A percentile compares a stretch with the other conserved stretches of the same genome.
phyloP scores from a whole-genome alignment of 2,329 filamentous ascomycete genomes.

The Aspergillus candidus region DNA sequence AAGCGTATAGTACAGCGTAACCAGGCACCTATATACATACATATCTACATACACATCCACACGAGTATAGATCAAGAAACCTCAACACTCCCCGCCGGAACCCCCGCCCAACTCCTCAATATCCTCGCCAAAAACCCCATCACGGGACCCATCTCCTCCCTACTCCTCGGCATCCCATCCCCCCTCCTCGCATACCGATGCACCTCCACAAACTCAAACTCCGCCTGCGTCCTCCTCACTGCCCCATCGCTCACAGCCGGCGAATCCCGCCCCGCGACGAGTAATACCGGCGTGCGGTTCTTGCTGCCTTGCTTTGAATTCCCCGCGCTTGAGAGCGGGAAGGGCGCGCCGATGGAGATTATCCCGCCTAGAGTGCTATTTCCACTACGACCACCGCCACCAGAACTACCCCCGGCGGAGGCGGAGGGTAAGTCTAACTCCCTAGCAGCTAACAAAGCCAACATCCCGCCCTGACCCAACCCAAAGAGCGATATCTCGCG shows the following conservation, averaged over 20 bases:
- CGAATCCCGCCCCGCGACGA: slow-evolving; percentile 37
- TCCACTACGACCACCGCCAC: neutral
- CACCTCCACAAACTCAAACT: slow-evolving; percentile 62
- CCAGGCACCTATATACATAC: too few relatives aligned
- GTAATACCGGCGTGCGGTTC: slow-evolving; percentile 37
- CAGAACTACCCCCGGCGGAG: too few relatives aligned
- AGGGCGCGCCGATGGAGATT: slow-evolving; percentile 39
- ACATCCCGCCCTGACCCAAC: slow-evolving; percentile 61
- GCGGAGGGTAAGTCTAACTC: slow-evolving; percentile 28
- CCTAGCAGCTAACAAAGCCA: slow-evolving; percentile 53
- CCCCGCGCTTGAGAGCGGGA: slow-evolving; percentile 27
- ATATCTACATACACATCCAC: too few relatives aligned
- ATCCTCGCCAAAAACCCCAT: slow-evolving; percentile 64
- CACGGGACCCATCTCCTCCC: slow-evolving; percentile 82
- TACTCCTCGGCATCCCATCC: slow-evolving; percentile 74
- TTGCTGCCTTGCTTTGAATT: slow-evolving; percentile 25
- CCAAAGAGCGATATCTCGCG: slow-evolving; percentile 60
- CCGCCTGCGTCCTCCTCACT: slow-evolving; percentile 56
- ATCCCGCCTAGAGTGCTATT: slow-evolving; percentile 28
- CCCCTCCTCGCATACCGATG: slow-evolving; percentile 64
- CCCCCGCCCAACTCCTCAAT: slow-evolving; percentile 39
- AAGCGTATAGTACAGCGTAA: too few relatives aligned
- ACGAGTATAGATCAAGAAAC: slow-evolving; percentile 18
- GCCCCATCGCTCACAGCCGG: slow-evolving; percentile 57
- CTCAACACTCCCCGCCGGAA: slow-evolving; percentile 42